These are phyloP conservation scores for Plasmopara halstedii DNA, from an alignment of 352 stramenopile species.

Conservation along the genomic window DNA sequence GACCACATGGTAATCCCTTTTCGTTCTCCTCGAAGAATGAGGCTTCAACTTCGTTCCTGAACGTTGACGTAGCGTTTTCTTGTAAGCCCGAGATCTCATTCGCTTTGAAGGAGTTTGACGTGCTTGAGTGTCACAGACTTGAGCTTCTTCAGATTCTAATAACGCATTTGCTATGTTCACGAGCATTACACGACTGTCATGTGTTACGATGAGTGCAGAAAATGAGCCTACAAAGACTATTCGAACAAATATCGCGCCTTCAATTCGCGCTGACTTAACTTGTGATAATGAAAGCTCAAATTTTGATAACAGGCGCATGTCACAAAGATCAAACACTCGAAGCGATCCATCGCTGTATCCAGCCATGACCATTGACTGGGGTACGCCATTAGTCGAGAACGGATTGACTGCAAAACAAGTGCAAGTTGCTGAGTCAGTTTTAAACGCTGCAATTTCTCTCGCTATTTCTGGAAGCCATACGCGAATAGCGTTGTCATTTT, in stretches of 20 bases:
- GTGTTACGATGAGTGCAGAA: constrained; percentile 21
- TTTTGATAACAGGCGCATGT: constrained; percentile 33
- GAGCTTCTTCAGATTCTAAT: background rate
- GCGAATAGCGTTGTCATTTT: constrained; percentile 19
- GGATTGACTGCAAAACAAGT: constrained; percentile 34
- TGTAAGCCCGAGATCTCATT: too few relatives aligned
- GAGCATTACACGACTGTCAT: constrained; percentile 24
- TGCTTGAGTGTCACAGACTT: background rate
- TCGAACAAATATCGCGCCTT: constrained; percentile 10
- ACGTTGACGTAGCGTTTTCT: constrained; percentile 1
- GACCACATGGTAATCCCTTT: constrained; percentile 16
- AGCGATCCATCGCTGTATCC: constrained; percentile 43
- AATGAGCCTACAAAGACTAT: constrained; percentile 31
- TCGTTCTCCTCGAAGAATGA: background rate
- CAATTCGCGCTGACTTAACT: constrained; percentile 1
- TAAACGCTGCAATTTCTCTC: constrained; percentile 33
- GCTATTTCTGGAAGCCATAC: constrained; percentile 36
- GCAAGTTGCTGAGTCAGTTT: constrained; percentile 19
- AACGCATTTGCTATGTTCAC: constrained; percentile 29
- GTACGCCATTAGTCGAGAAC: constrained; percentile 5
- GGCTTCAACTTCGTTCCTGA: constrained; percentile 12
- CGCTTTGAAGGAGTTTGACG: constrained; percentile 3
- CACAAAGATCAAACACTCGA: constrained; percentile 40
- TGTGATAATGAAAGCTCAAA: constrained; percentile 23
- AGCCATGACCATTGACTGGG: constrained; percentile 26